Evolutionary conservation across 2,329 filamentous ascomycete species (phyloP).

Genomic region (Colletotrichum spinosum): DNA sequence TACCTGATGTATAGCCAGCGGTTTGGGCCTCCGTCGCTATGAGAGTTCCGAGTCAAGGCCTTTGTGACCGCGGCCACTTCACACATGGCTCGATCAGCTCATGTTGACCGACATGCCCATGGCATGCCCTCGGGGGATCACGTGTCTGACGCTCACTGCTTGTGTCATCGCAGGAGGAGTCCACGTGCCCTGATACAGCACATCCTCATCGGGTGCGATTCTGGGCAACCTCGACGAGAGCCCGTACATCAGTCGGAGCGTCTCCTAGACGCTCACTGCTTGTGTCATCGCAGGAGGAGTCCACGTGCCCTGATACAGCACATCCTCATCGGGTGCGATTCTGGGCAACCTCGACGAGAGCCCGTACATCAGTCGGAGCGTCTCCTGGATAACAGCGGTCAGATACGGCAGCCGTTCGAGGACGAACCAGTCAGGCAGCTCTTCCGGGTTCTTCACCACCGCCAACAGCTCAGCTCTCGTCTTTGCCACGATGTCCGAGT

Average conservation of each 20-base stretch:
- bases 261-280: constrained; percentile 2
- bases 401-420: constrained; percentile 52
- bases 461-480: constrained; percentile 4
- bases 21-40: no score
- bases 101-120: constrained; percentile 20
- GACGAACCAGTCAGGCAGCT: constrained; percentile 35
- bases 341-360: constrained; percentile 45
- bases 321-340: constrained; percentile 44
- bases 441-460: not conserved
- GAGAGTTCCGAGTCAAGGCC: no score
- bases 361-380: constrained; percentile 54
- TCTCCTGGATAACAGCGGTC: constrained; percentile 51
- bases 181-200: constrained; percentile 44
- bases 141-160: constrained; percentile 37
- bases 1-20: no score
- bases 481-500: not conserved
- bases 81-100: not conserved
- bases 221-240: constrained; percentile 45
- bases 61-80: no score
- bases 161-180: not conserved
- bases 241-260: no score
- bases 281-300: not conserved
- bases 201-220: constrained; percentile 44
- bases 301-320: constrained; percentile 44
- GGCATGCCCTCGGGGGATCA: constrained; percentile 44